Base-by-base conservation (phyloP, 2,329 filamentous ascomycete species). In the Neofusicoccum cordaticola region DNA sequence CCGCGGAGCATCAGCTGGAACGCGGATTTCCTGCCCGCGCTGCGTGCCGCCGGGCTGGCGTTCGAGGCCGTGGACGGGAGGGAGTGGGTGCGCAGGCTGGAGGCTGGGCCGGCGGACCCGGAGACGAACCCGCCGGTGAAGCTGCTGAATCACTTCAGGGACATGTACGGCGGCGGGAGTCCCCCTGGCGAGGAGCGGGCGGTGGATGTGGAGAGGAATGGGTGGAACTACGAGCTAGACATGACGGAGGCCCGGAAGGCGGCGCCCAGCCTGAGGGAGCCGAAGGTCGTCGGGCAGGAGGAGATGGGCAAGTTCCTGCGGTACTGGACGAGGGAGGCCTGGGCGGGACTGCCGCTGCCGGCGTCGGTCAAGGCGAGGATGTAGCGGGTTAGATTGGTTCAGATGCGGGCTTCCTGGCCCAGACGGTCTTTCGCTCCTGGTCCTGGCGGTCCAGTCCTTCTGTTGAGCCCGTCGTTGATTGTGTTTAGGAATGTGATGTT, bases 81-180 rank as follows among this genome's bases (percentile, higher is more conserved):
- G n/a, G 57, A 62, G 31, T 62, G 57, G 57, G 31, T 62, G 44
- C 42, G 34, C 12, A 37, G 57, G 31, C 70, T 85, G 4, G 1
- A 80, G 80, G 2, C 75, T 2, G 82, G 86, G 3, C 1, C 80
- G 80, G 2, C 75, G 2, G 82, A 86, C 69, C 80, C 83, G 0
- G 66, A 74, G 4, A 71, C 67, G 15, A 86, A 86, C 67, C 83
- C 84, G 8, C 78, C 82, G 0, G 77, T 84, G 67, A 85, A 85
- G 70, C 74, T 86, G 0, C 65, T 85, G 0, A 82, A 84, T 47
- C 86, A 84, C 73, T 86, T 85, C 66, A 71, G 76, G 8, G 73
- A 73, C 1, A 85, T 85, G 68, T 86, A 86, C 66, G 80, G 82
- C 50, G 13, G n/a, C 7, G 44, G 22, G 27, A 31, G 27, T 31